Conservation (phyloP, 495 filamentous ascomycete genomes). For the Hyaloscypha finlandica region DNA sequence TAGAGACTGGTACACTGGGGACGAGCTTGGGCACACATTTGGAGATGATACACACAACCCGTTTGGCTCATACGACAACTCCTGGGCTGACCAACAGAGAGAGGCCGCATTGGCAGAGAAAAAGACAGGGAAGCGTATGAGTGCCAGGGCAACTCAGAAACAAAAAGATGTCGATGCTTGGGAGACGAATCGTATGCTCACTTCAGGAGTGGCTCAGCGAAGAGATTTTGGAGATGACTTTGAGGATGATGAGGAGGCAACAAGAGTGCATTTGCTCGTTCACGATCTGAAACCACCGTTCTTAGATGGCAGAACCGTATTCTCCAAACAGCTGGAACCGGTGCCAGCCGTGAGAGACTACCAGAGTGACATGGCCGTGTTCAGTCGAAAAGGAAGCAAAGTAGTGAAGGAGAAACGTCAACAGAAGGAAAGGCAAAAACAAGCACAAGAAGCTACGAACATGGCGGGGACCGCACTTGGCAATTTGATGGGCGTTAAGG, state of each 20-base stretch:
- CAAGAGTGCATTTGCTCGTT: constrained; percentile 85
- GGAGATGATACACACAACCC: constrained; percentile 76
- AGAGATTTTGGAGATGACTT: constrained; percentile 79
- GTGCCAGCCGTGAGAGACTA: constrained; percentile 91
- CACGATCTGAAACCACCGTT: constrained; percentile 96
- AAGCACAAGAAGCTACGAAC: constrained; percentile 94
- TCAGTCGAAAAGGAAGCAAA: constrained; percentile 91
- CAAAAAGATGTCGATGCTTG: constrained; percentile 95
- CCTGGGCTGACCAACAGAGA: constrained; percentile 70
- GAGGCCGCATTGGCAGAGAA: constrained; percentile 73
- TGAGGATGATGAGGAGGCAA: constrained; percentile 88
- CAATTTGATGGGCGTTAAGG: constrained; percentile 92
- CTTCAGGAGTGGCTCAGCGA: constrained; percentile 90
- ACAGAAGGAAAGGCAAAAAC: constrained; percentile 90
- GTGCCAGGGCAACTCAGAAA: constrained; percentile 73
- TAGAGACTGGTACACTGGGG: constrained; percentile 83
- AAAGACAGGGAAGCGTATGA: constrained; percentile 69
- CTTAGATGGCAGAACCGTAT: constrained; percentile 89
- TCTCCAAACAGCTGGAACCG: constrained; percentile 96
- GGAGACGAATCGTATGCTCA: constrained; percentile 99
- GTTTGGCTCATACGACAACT: constrained; percentile 64
- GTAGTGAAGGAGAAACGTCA: constrained; percentile 89
- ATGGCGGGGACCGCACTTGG: constrained; percentile 89
- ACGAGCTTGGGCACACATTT: constrained; percentile 75
- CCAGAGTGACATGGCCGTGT: constrained; percentile 99